Base-by-base conservation (phyloP, 1,284 basidiomycete species). In the Marasmius fiardii region DNA sequence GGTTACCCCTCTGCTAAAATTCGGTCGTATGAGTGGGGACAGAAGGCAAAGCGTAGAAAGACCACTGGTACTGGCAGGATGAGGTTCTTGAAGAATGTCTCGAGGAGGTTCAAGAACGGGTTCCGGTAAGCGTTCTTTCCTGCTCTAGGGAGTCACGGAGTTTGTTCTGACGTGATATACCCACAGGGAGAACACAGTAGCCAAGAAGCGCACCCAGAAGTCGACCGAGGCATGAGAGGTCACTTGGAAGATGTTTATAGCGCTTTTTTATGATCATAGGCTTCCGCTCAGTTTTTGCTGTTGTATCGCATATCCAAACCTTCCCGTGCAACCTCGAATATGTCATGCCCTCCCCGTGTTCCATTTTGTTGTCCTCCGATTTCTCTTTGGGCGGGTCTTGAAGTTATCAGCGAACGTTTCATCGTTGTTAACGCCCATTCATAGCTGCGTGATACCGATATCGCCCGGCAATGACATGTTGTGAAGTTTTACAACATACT, bases 11-110 rank as follows among this genome's bases (percentile, higher is more conserved):
- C 93, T 58, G 95, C 96, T 61, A 98, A 95, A 81, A 80, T 95
- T 68, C 88, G 96, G 71, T 95, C 92, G 67, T 98, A 88, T 78
- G 91, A 98, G 78, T 99, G 96, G 96, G 93, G 94, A 65, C 83
- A 89, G 74, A 99, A 99, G 86, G 96, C 95, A 59, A 98, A 98
- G 88, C 90, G 96, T 79, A 90, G 96, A 87, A 96, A 97, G 88
- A 97, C 95, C 55, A 95, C 95, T 63, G 96, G 96, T 65, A 95
- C 96, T 66, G 96, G 96, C 64, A 86, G 96, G 70, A 97, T 98
- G 95, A 81, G 83, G 64, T 87, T 95, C 86, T 85, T 99, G 77
- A 97, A 95, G 85, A 74, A 81, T 57, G 95, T 97, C 52, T 86
- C 88, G 64, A 86, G 92, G 70, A 85, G 92, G 67, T 96, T 96